phyloP scores from a whole-genome alignment of 2,329 filamentous ascomycete genomes.

The Xylaria sp. region DNA sequence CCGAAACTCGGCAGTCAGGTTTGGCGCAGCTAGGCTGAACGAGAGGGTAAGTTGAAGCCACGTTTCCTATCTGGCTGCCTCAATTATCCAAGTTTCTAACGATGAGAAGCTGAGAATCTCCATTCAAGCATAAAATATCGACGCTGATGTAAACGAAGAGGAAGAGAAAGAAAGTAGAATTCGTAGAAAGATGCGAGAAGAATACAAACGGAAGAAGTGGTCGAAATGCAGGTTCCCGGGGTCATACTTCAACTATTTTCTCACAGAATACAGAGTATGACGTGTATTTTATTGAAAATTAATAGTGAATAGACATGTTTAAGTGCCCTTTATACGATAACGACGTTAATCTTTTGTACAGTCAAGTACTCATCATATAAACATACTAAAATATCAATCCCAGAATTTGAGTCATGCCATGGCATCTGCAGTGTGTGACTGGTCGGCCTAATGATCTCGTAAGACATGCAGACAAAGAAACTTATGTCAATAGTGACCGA shows the following conservation, averaged over 20 bases:
- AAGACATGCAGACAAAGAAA: no score
- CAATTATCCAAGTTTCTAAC: not conserved
- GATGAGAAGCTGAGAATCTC: not conserved
- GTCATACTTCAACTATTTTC: no score
- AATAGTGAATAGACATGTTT: not conserved
- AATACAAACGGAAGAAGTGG: not conserved
- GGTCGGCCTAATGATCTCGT: no score
- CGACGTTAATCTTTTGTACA: not conserved
- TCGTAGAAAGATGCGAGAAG: not conserved
- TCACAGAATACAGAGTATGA: not conserved
- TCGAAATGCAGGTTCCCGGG: not conserved
- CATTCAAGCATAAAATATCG: not conserved
- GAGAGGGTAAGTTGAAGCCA: not conserved
- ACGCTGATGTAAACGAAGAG: not conserved
- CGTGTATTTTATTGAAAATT: not conserved
- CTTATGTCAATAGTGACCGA: no score
- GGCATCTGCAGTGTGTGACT: not conserved
- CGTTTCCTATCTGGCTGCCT: not conserved
- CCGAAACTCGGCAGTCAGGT: not conserved
- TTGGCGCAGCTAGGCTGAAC: not conserved
- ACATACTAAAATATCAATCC: not conserved
- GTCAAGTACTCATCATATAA: not conserved
- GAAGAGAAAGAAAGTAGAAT: not conserved
- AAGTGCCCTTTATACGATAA: not conserved
- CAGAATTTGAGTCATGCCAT: not conserved